Evolutionary conservation across 2,329 filamentous ascomycete species (phyloP), one percentile per base, ranked within the genome.

Genomic region (Blastomyces silverae): DNA sequence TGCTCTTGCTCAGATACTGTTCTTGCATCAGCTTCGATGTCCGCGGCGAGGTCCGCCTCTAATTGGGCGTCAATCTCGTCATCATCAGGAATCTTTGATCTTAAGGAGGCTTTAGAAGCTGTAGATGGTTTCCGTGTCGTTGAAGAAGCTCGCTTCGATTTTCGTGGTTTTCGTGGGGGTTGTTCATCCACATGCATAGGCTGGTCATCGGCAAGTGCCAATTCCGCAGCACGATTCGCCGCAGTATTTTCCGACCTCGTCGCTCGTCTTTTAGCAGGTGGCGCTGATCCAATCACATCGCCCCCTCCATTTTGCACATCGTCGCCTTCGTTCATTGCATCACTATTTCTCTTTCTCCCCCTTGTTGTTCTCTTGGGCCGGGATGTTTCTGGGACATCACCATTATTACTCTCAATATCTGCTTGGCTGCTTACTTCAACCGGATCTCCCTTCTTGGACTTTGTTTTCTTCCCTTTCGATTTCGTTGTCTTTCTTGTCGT

Each of bases 61-160:
- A 90, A 78, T 60, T 85, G 85, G 28, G 83, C 83, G 62, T 90
- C 86, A 48, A 90, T 82, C 67, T 89, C 87, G 1, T 86, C 84
- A 66, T 90, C 86, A 64, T 85, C 81, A 0, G 83, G 82, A 13
- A 84, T 75, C 4, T 75, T 75, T 20, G 76, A 76, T n/a, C 79
- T 77, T 8, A 77, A 71, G 1, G 79, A 77, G 0, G 79, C 76
- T 44, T 80, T 81, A 1, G 84, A 83, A 44, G 79, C 76, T 20
- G 75, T 70, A 3, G 82, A 80, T 1, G 73, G 73, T 68, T 85
- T 85, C 42, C 82, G 80, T 20, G 78, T 70, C 11, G 76, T 80
- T 2, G 83, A 79, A 28, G 72, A 69, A 61, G 69, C 66, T 31
- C 73, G 70, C 66, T 79, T 80, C 66, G 74, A 77, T 4, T 73